A percentile compares a stretch with the other conserved stretches of the same genome.
These are phyloP conservation scores for Moringa oleifera DNA, from an alignment of 345 rosid species.

Conservation along the genomic window DNA sequence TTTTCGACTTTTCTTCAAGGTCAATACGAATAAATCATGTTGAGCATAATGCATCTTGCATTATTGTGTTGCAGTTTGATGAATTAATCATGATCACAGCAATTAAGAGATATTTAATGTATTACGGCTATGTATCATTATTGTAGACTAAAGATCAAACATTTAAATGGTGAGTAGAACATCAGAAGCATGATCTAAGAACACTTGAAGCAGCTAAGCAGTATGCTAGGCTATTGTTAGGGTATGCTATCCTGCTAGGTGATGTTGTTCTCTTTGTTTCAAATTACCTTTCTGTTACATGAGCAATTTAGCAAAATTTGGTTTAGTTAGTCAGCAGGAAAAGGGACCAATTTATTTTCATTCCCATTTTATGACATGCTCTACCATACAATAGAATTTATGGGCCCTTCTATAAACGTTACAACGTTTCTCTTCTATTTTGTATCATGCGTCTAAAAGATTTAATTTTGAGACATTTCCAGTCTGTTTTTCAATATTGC, in stretches of 20 bases:
- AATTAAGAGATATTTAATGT: too few relatives aligned
- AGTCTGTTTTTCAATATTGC: neutral
- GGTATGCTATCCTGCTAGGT: neutral
- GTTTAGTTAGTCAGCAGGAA: neutral
- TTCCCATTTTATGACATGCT: neutral
- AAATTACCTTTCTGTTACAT: neutral
- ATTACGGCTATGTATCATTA: neutral
- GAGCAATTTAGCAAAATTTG: neutral
- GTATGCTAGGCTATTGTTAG: neutral
- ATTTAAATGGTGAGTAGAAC: too few relatives aligned
- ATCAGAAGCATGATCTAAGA: neutral
- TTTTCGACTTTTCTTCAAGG: conserved; percentile 77
- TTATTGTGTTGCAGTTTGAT: too few relatives aligned
- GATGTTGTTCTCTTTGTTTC: conserved; percentile 5
- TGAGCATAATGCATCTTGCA: neutral
- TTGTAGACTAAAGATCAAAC: neutral
- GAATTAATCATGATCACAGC: too few relatives aligned
- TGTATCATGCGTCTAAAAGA: too few relatives aligned
- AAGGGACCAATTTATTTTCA: neutral
- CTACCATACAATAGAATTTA: too few relatives aligned
- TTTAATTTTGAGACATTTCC: neutral
- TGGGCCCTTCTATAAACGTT: too few relatives aligned
- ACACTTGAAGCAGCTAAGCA: neutral
- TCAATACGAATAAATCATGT: conserved; percentile 14
- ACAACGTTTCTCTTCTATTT: too few relatives aligned